These are phyloP conservation scores for Lachancea sp. DNA, from an alignment of 805 yeast species.

Conservation along the genomic window DNA sequence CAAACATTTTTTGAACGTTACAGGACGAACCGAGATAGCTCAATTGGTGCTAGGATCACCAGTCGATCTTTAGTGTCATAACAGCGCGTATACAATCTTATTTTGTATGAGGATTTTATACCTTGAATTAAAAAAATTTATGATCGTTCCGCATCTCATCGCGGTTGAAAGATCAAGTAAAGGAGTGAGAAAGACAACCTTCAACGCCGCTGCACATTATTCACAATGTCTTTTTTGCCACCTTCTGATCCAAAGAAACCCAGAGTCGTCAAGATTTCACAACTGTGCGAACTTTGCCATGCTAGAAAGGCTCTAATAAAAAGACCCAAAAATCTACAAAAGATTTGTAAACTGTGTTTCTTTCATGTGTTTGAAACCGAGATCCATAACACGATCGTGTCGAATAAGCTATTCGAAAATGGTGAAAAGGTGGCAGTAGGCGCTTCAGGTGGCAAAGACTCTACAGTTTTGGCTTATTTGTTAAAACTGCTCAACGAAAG, in stretches of 20 bases:
- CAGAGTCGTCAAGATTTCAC: constrained; percentile 31
- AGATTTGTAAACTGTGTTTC: constrained; percentile 86
- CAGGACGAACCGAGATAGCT: too few relatives aligned
- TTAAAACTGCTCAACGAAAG: constrained; percentile 83
- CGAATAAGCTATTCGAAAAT: constrained; percentile 57
- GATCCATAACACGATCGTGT: constrained; percentile 79
- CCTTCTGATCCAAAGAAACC: constrained; percentile 31
- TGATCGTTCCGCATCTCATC: constrained; percentile 14
- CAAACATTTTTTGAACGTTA: too few relatives aligned
- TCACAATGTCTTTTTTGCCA: constrained; percentile 21
- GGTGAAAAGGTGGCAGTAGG: constrained; percentile 96
- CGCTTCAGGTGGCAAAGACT: constrained; percentile 98
- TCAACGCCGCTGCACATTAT: not conserved
- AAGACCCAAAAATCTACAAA: constrained; percentile 87
- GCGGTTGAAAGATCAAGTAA: constrained; percentile 1
- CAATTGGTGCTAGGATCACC: too few relatives aligned
- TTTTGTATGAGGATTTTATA: too few relatives aligned
- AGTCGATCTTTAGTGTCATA: too few relatives aligned
- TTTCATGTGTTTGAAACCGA: constrained; percentile 89
- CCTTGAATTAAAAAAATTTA: too few relatives aligned
- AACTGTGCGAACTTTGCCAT: constrained; percentile 78
- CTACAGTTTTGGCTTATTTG: constrained; percentile 88
- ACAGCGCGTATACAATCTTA: too few relatives aligned
- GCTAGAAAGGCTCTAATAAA: constrained; percentile 77
- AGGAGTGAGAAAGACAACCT: not conserved